These are phyloP conservation scores for Talaromyces rugulosus DNA, from an alignment of 2,329 filamentous ascomycete genomes.

Conservation along the genomic window DNA sequence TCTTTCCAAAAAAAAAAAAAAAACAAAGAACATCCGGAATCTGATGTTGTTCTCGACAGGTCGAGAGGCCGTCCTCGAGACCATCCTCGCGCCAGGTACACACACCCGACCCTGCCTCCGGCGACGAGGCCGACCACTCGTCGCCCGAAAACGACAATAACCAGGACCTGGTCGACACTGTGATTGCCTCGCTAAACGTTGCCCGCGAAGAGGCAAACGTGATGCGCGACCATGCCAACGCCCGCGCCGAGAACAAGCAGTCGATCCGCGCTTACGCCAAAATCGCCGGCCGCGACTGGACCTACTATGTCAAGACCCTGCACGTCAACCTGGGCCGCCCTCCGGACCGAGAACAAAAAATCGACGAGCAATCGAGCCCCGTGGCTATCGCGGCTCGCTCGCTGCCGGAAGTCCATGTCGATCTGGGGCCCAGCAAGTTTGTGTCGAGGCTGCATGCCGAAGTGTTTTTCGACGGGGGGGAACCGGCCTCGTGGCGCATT, in stretches of 20 bases:
- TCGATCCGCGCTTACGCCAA: constrained; percentile 49
- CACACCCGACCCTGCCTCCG: constrained; percentile 31
- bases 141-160: constrained; percentile 39
- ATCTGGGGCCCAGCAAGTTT: constrained; percentile 79
- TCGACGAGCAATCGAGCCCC: constrained; percentile 45
- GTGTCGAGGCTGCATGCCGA: constrained; percentile 73
- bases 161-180: constrained; percentile 44
- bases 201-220: constrained; percentile 43
- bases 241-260: constrained; percentile 41
- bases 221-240: constrained; percentile 42
- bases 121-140: constrained; percentile 38
- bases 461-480: constrained; percentile 68
- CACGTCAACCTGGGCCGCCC: constrained; percentile 48
- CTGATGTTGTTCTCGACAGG: constrained; percentile 16
- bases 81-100: constrained; percentile 28
- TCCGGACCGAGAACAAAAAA: constrained; percentile 41
- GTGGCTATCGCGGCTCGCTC: constrained; percentile 40
- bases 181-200: constrained; percentile 44
- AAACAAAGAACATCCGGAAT: too few species aligned
- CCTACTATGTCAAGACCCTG: constrained; percentile 48
- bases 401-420: constrained; percentile 67
- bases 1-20: too few species aligned
- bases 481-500: constrained; percentile 68
- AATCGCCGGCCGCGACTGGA: constrained; percentile 49
- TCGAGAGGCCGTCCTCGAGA: constrained; percentile 22